Evolutionary conservation across 352 stramenopile genomes (phyloP).

Genomic region (Globisporangium nunn): DNA sequence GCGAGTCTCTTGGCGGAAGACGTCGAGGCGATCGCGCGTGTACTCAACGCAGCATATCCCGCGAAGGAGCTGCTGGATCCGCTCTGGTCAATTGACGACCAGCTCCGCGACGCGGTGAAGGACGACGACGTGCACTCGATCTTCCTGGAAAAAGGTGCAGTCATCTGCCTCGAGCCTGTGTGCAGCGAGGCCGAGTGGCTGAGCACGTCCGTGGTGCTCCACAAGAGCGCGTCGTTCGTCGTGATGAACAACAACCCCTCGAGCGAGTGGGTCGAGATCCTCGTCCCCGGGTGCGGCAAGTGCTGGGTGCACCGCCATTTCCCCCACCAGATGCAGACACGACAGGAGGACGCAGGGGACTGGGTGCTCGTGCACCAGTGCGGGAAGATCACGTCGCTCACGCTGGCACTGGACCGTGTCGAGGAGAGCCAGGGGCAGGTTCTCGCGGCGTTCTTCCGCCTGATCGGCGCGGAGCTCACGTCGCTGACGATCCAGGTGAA

Average conservation of each 20-base stretch:
- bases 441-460: slow-evolving; percentile 16
- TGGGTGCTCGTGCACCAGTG: slow-evolving; percentile 1
- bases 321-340: not conserved
- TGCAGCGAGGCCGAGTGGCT: slow-evolving; percentile 28
- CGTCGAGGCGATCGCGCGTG: slow-evolving; percentile 17
- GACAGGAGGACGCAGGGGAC: slow-evolving; percentile 1
- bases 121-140: slow-evolving; percentile 5
- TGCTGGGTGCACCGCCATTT: slow-evolving; percentile 27
- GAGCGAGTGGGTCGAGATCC: slow-evolving; percentile 25
- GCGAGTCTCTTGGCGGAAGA: slow-evolving; percentile 11
- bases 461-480: slow-evolving; percentile 19
- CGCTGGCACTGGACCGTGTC: slow-evolving; percentile 13
- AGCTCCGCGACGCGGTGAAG: slow-evolving; percentile 7
- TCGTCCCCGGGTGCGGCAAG: slow-evolving; percentile 33
- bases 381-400: slow-evolving; percentile 16
- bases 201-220: slow-evolving; percentile 21
- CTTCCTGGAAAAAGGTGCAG: slow-evolving; percentile 8
- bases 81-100: slow-evolving; percentile 21
- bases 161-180: slow-evolving; percentile 24
- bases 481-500: slow-evolving; percentile 19
- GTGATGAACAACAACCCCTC: slow-evolving; percentile 18
- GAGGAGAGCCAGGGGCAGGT: slow-evolving; percentile 19
- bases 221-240: slow-evolving; percentile 16
- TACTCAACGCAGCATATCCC: slow-evolving; percentile 16
- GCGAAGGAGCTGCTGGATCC: slow-evolving; percentile 25